Base-by-base conservation (phyloP, 345 rosid genomes). In the Lepidium sativum region DNA sequence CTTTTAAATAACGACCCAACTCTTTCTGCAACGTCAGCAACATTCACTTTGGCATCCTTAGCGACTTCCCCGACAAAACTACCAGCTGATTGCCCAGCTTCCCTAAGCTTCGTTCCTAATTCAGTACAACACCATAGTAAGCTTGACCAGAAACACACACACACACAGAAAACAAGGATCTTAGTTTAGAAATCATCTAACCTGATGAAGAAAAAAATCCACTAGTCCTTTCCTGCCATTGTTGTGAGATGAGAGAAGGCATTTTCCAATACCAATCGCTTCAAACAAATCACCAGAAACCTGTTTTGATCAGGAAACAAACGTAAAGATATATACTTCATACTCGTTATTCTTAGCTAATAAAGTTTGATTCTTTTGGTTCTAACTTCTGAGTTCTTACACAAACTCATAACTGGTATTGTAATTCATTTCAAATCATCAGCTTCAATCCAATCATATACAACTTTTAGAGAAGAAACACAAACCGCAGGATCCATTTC, bases 151-250 rank as follows among this genome's bases (percentile, higher is more conserved):
- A 59, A 34, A 67, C 32, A 61, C 61, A 40, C 34, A n/a, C n/a
- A 69, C n/a, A n/a, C 10, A 51, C 7, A 31, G 14, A 62, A 9
- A 8, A 5, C 48, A 62, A 27, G 27, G 33, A 34, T 10, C 0
- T 25, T 37, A 29, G 48, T 17, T 12, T 23, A 17, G 16, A 65
- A 63, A 32, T 16, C 51, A 52, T 48, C 55, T 17, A 60, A 92
- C 98, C 98, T 48, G 98, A 89, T 38, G 96, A 84, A 63, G 98
- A 89, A 78, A 92, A 82, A 72, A 92, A 92, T 20, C 79, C 91
- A 63, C 71, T 84, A 39, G 98, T 86, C 78, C 71, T 84, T 63
- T 89, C 96, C 67, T 87, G 90, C 98, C 97, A 89, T 74, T 74
- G 96, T 13, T 87, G 91, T 75, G 92, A 80, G 71, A 63, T 64